Conservation (phyloP, 306 rosid species). For the Cicer cuneatum region DNA sequence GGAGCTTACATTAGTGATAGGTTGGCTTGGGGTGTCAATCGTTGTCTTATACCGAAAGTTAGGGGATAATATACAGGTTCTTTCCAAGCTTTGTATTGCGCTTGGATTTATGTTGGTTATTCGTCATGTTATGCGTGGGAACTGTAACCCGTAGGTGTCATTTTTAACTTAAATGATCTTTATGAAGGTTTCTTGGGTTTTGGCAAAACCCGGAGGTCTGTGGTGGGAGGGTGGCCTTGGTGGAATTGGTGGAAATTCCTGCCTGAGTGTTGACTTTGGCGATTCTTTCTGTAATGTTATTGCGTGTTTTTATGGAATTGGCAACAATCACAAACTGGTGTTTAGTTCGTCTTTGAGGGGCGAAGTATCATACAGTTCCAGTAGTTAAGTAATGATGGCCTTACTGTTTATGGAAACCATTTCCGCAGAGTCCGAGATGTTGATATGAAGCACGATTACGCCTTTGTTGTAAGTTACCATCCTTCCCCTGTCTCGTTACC, state of each 20-base stretch:
- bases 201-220: constrained; percentile 77
- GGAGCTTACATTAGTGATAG: constrained; percentile 34
- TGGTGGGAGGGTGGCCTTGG: constrained; percentile 90
- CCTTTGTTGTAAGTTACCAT: constrained; percentile 74
- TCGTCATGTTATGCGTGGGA: constrained; percentile 62
- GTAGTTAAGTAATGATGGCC: constrained; percentile 90
- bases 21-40: constrained; percentile 43
- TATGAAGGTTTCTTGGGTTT: constrained; percentile 89
- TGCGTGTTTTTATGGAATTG: constrained; percentile 86
- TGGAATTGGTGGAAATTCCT: constrained; percentile 85
- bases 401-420: constrained; percentile 89
- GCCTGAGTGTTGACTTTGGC: constrained; percentile 76
- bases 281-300: constrained; percentile 89
- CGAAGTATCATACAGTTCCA: constrained; percentile 73
- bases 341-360: constrained; percentile 84
- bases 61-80: constrained; percentile 47
- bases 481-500: neutral
- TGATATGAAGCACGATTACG: constrained; percentile 90
- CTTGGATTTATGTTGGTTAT: constrained; percentile 62
- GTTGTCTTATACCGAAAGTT: constrained; percentile 40
- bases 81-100: constrained; percentile 52
- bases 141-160: constrained; percentile 55
- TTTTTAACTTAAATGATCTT: constrained; percentile 84
- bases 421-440: constrained; percentile 95
- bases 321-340: constrained; percentile 94